Evolutionary conservation across 2,329 filamentous ascomycete genomes (phyloP).

Genomic region (Fusarium sp.): DNA sequence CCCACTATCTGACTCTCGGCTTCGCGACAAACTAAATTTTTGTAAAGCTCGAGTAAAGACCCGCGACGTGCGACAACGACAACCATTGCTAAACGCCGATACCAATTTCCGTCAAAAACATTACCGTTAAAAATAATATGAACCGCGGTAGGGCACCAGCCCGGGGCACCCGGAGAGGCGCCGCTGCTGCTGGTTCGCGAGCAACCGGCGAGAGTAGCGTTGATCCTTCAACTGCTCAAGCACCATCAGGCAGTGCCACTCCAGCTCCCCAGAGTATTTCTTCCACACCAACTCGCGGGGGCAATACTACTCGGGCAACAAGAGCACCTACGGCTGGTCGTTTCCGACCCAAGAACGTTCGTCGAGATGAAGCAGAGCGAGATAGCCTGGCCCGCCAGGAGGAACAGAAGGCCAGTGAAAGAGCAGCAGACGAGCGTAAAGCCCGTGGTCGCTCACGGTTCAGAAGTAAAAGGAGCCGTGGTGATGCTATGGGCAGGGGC

Average conservation of each 20-base stretch:
- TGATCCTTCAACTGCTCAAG: slow-evolving; percentile 22
- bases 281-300: slow-evolving; percentile 48
- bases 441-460: slow-evolving; percentile 54
- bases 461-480: slow-evolving; percentile 57
- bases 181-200: slow-evolving; percentile 43
- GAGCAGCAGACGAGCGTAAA: slow-evolving; percentile 54
- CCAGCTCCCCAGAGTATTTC: slow-evolving; percentile 33
- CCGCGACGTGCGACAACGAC: slow-evolving; percentile 3
- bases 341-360: slow-evolving; percentile 61
- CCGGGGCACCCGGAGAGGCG: slow-evolving; percentile 49
- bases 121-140: slow-evolving; percentile 39
- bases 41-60: slow-evolving; percentile 40
- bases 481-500: slow-evolving; percentile 58
- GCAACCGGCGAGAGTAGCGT: slow-evolving; percentile 35
- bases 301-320: slow-evolving; percentile 50
- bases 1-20: slow-evolving; percentile 39
- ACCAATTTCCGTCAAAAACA: background rate
- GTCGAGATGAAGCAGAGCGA: slow-evolving; percentile 62
- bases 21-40: slow-evolving; percentile 43
- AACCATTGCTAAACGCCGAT: background rate
- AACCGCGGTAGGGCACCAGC: slow-evolving; percentile 49
- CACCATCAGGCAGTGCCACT: slow-evolving; percentile 34
- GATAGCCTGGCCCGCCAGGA: slow-evolving; percentile 59
- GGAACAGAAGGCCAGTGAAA: slow-evolving; percentile 56
- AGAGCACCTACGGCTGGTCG: slow-evolving; percentile 53